Percentiles rank a stretch among this genome's conserved stretches.
Evolutionary conservation across 495 filamentous ascomycete species (phyloP).

Genomic region (Penicillium canescens): DNA sequence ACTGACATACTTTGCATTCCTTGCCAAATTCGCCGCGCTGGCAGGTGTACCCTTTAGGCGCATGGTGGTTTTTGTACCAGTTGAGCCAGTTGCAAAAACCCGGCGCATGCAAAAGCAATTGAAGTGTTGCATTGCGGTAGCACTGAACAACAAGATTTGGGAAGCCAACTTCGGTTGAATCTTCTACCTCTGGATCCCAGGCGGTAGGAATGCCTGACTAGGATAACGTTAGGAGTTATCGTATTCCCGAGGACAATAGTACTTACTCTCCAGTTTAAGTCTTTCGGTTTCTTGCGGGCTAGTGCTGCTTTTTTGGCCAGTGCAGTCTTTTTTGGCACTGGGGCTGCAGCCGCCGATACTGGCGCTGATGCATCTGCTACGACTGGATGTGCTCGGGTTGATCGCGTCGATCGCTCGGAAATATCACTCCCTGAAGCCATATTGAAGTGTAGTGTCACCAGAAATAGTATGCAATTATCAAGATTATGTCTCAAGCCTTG

Average conservation of each 20-base stretch:
- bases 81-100: constrained; percentile 38
- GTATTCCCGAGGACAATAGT: no score
- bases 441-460: neutral
- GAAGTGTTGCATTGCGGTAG: constrained; percentile 43
- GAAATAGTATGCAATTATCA: neutral
- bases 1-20: constrained; percentile 17
- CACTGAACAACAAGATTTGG: constrained; percentile 25
- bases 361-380: no score
- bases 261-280: no score
- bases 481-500: no score
- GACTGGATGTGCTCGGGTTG: no score
- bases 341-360: no score
- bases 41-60: neutral
- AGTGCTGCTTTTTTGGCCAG: no score
- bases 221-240: neutral
- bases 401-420: no score
- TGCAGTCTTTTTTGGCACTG: no score
- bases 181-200: neutral
- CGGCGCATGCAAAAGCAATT: constrained; percentile 43
- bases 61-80: constrained; percentile 4
- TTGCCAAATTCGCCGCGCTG: neutral
- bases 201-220: neutral
- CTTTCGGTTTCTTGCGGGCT: no score
- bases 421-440: no score
- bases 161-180: neutral